These are phyloP conservation scores for Podospora australis DNA, from an alignment of 495 filamentous ascomycete species.

Conservation along the genomic window DNA sequence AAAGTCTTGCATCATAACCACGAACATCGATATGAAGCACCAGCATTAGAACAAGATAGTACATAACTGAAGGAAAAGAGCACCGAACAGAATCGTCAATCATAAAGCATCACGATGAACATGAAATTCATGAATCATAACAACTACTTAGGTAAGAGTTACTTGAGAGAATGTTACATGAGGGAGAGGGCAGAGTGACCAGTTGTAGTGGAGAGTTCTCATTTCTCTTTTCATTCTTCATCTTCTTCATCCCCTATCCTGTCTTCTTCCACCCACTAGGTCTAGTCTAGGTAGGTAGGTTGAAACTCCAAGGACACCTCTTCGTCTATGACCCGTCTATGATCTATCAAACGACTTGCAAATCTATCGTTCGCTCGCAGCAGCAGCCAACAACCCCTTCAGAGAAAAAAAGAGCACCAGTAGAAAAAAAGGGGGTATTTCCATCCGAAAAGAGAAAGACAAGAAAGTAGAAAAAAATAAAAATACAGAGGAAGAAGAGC, in stretches of 20 bases:
- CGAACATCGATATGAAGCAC: background rate
- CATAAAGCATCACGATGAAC: no score
- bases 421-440: background rate
- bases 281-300: no score
- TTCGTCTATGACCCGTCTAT: no score
- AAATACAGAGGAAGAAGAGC: background rate
- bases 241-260: background rate
- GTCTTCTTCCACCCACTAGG: constrained; percentile 3
- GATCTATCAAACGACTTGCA: no score
- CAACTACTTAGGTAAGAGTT: background rate
- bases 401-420: no score
- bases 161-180: no score
- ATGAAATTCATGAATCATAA: background rate
- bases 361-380: no score
- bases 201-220: constrained; percentile 2
- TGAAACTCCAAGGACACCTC: no score
- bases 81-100: background rate
- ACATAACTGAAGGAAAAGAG: background rate
- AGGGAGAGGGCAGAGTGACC: no score
- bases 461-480: constrained; percentile 1
- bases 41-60: background rate
- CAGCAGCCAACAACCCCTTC: no score
- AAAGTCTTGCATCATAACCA: background rate
- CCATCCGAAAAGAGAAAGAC: no score
- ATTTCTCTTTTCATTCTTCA: background rate